Percentiles rank a stretch among this genome's conserved stretches.
These are phyloP conservation scores for Aspergillus sp. DNA, from an alignment of 2,329 filamentous ascomycete species.

Conservation along the genomic window DNA sequence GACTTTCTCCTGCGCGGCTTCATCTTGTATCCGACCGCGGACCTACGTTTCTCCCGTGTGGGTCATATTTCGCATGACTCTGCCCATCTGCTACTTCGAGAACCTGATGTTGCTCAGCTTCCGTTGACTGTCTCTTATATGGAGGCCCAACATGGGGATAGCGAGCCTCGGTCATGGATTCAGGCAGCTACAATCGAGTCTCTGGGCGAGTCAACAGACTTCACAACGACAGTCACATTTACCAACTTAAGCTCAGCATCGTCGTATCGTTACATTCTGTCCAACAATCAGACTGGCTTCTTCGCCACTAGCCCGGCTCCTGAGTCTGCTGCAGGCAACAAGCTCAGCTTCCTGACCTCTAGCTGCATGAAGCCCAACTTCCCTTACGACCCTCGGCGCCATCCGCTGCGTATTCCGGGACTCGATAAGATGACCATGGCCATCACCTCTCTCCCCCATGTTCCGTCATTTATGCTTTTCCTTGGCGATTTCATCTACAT, in stretches of 20 bases:
- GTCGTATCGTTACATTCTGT: constrained; percentile 79
- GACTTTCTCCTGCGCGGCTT: constrained; percentile 78
- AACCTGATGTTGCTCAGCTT: constrained; percentile 73
- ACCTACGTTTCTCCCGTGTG: constrained; percentile 81
- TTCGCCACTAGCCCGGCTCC: constrained; percentile 75
- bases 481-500: constrained; percentile 51
- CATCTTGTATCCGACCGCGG: constrained; percentile 66
- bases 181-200: constrained; percentile 65
- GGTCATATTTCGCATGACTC: constrained; percentile 81
- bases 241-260: constrained; percentile 68
- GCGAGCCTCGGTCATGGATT: constrained; percentile 52
- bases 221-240: constrained; percentile 69
- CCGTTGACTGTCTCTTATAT: constrained; percentile 70
- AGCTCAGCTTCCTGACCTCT: constrained; percentile 86
- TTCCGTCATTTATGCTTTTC: constrained; percentile 69
- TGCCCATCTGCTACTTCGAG: constrained; percentile 79
- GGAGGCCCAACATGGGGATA: constrained; percentile 31
- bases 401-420: constrained; percentile 79
- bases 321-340: constrained; percentile 63
- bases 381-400: constrained; percentile 81
- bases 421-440: constrained; percentile 73
- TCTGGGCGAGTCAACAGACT: constrained; percentile 78
- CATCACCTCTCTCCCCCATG: constrained; percentile 51
- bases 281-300: constrained; percentile 80
- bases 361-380: constrained; percentile 92